Base-by-base conservation (phyloP, 139 green algal species). In the Chlorella sp. region DNA sequence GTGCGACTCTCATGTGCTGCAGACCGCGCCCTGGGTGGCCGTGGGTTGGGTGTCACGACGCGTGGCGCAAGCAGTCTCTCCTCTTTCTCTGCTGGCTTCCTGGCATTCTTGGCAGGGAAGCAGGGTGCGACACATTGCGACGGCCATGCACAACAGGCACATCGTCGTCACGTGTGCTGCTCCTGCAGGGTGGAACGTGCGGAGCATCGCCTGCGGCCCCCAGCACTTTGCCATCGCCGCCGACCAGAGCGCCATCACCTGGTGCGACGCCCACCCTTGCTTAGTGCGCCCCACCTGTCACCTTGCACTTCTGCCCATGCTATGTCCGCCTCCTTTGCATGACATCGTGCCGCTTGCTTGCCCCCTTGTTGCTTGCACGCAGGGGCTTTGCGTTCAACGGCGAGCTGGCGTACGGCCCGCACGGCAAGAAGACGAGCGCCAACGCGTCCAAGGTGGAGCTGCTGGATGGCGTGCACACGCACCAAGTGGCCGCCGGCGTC, bases 371-470 rank as follows among this genome's bases (percentile, higher is more conserved):
- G 42, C 42, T 55, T 24, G 42, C 17, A 55, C 17, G 32, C 64
- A 70, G 64, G 73, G 73, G 73, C 23, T 78, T 87, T 30, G 88
- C 89, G 4, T 81, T 79, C 59, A 91, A 97, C 75, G 87, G 86
- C 4, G 94, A 99, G 86, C 87, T 98, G 34, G 94, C 86, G 0
- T 97, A 96, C 69, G 94, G 94, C 17, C 72, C 82, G 0, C 78
- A 78, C 5, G 93, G 92, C 29, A 96, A 96, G 73, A 98, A 98
- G 85, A 49, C 31, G n/a, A 71, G 34, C 2, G 72, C 72, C 62
- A 77, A 77, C 63, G 63, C 72, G 1, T 42, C 62, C 35, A 78
- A 88, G 83, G 87, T 83, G 69, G 70, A 82, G 34, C 62, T 77
- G 17, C 72, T 91, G 50, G 84, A 91, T 24, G 78, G 72, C 67